Base-by-base conservation (phyloP, 2,329 filamentous ascomycete species). In the Tolypocladium capitatum region DNA sequence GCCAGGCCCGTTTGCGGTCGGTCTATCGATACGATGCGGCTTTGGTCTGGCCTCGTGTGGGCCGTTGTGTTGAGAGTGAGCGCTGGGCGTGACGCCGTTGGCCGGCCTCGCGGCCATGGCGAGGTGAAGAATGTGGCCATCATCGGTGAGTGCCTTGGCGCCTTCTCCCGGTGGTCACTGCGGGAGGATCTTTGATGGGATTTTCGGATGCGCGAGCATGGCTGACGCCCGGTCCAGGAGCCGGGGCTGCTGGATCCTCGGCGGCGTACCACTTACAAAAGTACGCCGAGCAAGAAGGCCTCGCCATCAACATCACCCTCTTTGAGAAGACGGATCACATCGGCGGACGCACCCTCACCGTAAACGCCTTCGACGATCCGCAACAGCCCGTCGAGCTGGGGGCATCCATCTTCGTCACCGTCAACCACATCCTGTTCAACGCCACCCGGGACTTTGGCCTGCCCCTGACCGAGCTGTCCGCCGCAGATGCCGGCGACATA, bases 401-500 rank as follows among this genome's bases (percentile, higher is more conserved):
- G 16, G 92, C 86, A 11, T 91, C 84, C 51, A 95, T 97, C 56
- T 98, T 97, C 61, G 86, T 97, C 41, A 64, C 83, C 44, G 77
- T 84, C 40, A 98, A 97, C 60, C 71, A 80, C 35, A 95, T 94
- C 57, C 75, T 98, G 35, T 78, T 82, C 56, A 81, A 85, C 47
- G 84, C 89, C 1, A 81, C 78, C 8, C 67, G 75, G 31, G 73
- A 78, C 14, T 89, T 95, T 60, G 78, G 78, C n/a, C 78, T 98
- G 4, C 67, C 70, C 0, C 67, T 79, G 2, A 67, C 63, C n/a
- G 67, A 66, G 10, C 65, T 64, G 2, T 68, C 71, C 18, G 64
- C 67, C 31, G 62, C 67, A 8, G 67, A 74, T 32, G 68, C 72
- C 18, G 75, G 74, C 14, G 74, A 73, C 28, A 67, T 79, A 20